A percentile compares a stretch with the other conserved stretches of the same genome.
Evolutionary conservation across 352 stramenopile genomes (phyloP).

Genomic region (Globisporangium apiculatum): DNA sequence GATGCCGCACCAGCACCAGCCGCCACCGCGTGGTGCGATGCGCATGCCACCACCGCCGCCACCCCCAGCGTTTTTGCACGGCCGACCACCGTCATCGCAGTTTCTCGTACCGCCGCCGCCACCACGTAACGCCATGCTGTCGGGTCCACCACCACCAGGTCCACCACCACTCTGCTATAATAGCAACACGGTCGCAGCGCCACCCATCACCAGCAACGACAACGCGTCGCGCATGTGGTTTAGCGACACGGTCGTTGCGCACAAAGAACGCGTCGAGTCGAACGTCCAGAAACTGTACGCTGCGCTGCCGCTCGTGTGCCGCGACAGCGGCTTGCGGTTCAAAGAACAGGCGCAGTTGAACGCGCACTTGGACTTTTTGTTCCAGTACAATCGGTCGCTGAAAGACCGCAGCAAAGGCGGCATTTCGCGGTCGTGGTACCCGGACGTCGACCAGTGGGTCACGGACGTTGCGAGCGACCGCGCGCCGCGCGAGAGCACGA

Average conservation of each 20-base stretch:
- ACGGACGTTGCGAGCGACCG: conserved; percentile 58
- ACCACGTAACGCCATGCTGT: background rate
- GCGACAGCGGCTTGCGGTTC: conserved; percentile 76
- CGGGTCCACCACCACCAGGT: background rate
- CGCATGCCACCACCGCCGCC: conserved; percentile 1
- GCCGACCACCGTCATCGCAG: conserved; percentile 3
- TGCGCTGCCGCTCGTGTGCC: conserved; percentile 69
- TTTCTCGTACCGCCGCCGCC: conserved; percentile 5
- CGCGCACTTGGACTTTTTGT: conserved; percentile 80
- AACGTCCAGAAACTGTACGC: conserved; percentile 86
- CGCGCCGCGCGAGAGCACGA: conserved; percentile 58
- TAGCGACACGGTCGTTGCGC: conserved; percentile 70
- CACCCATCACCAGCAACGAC: conserved; percentile 14
- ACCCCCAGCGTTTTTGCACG: conserved; percentile 2
- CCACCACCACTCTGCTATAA: conserved; percentile 1
- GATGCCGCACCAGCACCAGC: conserved; percentile 6
- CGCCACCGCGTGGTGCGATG: conserved; percentile 8
- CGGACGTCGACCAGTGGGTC: conserved; percentile 76
- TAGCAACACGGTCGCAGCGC: conserved; percentile 3
- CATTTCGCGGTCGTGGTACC: conserved; percentile 78
- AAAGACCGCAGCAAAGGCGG: conserved; percentile 80
- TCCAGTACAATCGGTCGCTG: conserved; percentile 77
- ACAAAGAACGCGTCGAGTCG: conserved; percentile 81
- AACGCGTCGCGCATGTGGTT: conserved; percentile 75
- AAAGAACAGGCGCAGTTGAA: conserved; percentile 70